phyloP scores from a whole-genome alignment of 192 early-diverging fungal genomes.

The Phycomyces blakesleeanus region DNA sequence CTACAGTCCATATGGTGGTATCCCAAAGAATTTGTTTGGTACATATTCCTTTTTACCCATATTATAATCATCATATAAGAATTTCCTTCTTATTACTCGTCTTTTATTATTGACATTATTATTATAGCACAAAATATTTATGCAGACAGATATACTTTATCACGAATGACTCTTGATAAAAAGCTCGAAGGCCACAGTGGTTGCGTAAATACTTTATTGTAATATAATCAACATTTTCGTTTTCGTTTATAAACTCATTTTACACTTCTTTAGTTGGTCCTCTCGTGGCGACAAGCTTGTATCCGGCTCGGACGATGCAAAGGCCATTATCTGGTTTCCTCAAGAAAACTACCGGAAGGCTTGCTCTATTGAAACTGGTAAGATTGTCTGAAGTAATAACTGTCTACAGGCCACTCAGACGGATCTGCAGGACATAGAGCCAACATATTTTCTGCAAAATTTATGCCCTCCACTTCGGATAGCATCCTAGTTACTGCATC shows the following conservation, averaged over 20 bases:
- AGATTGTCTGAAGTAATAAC: background rate
- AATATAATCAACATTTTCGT: background rate
- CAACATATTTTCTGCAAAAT: conserved; percentile 76
- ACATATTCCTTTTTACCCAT: too few species aligned
- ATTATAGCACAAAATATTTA: conserved; percentile 7
- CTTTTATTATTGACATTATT: too few species aligned
- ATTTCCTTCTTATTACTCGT: too few species aligned
- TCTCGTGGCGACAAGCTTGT: conserved; percentile 46
- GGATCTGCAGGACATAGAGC: conserved; percentile 53
- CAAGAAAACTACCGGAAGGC: conserved; percentile 39
- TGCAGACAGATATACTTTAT: conserved; percentile 24
- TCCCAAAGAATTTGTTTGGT: too few species aligned
- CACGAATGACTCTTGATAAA: conserved; percentile 29
- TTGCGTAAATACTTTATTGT: conserved; percentile 53
- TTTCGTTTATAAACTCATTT: background rate
- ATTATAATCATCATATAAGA: too few species aligned
- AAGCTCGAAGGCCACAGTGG: conserved; percentile 45
- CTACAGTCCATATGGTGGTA: too few species aligned
- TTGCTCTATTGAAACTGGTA: conserved; percentile 33
- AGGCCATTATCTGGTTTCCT: conserved; percentile 51
- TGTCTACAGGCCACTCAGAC: background rate
- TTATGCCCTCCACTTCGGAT: conserved; percentile 58
- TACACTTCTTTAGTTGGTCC: conserved; percentile 43
- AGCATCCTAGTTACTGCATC: conserved; percentile 58
- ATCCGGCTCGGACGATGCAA: conserved; percentile 61